Percentiles rank a stretch among this genome's conserved stretches.
Evolutionary conservation across 192 early-diverging fungal genomes (phyloP).

Genomic region (Backusella westeae): DNA sequence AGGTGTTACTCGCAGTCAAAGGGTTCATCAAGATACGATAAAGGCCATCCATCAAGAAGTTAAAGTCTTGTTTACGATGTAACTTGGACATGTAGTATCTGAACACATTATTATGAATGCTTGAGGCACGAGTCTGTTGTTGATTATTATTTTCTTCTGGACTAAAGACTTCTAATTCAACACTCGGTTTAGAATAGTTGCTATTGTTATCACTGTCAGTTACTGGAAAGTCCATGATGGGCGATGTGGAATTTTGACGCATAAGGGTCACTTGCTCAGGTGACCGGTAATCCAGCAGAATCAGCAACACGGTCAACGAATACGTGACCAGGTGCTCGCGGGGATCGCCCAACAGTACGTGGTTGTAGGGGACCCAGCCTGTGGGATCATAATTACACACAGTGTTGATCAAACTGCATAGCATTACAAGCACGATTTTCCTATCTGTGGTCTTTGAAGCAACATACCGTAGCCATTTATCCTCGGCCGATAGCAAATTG

Average conservation of each 20-base stretch:
- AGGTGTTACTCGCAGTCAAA: slow-evolving; percentile 72
- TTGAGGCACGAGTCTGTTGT: neutral
- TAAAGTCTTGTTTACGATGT: slow-evolving; percentile 81
- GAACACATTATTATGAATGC: slow-evolving; percentile 66
- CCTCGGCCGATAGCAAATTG: slow-evolving; percentile 45
- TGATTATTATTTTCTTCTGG: slow-evolving; percentile 4
- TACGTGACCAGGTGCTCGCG: slow-evolving; percentile 72
- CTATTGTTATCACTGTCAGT: neutral
- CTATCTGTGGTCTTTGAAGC: slow-evolving; percentile 52
- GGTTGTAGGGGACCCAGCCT: slow-evolving; percentile 91
- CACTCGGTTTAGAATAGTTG: neutral
- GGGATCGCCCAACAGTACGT: slow-evolving; percentile 70
- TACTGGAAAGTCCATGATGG: neutral
- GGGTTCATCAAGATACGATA: slow-evolving; percentile 82
- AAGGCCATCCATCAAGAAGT: slow-evolving; percentile 74
- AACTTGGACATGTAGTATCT: slow-evolving; percentile 76
- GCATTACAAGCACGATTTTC: slow-evolving; percentile 70
- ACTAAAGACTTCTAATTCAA: neutral
- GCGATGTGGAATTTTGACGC: slow-evolving; percentile 6
- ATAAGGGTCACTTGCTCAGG: slow-evolving; percentile 26
- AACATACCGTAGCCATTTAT: slow-evolving; percentile 58
- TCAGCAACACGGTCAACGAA: slow-evolving; percentile 64
- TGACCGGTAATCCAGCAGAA: slow-evolving; percentile 70
- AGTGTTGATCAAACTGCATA: slow-evolving; percentile 88
- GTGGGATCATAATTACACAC: slow-evolving; percentile 77